A percentile compares a stretch with the other conserved stretches of the same genome.
phyloP scores from a whole-genome alignment of 345 rosid species.

The Gossypioides kirkii region DNA sequence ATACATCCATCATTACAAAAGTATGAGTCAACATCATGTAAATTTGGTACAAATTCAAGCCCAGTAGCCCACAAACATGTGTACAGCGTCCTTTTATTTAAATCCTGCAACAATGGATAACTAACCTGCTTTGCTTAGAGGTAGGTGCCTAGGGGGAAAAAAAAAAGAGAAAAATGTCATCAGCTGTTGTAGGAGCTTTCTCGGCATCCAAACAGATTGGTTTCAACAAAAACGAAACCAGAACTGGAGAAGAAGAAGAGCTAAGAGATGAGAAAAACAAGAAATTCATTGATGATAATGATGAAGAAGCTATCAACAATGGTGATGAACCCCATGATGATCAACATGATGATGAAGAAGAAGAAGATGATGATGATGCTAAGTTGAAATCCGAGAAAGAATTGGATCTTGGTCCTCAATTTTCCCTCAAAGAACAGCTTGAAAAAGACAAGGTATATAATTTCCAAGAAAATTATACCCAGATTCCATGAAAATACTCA shows the following conservation, averaged over 20 bases:
- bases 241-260: conserved; percentile 2
- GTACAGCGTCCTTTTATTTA: neutral
- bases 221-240: conserved; percentile 2
- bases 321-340: neutral
- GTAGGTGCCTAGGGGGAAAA: neutral
- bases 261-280: conserved; percentile 5
- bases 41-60: conserved; percentile 12
- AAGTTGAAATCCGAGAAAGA: conserved; percentile 22
- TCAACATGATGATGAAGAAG: neutral
- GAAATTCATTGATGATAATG: neutral
- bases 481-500: neutral
- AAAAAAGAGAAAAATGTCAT: neutral
- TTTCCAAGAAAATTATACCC: neutral
- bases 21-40: neutral
- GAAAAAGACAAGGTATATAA: conserved; percentile 39
- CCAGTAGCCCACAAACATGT: conserved; percentile 4
- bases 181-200: conserved; percentile 14
- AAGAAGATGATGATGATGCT: conserved; percentile 30
- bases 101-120: neutral
- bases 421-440: conserved; percentile 43
- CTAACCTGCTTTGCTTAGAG: neutral
- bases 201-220: conserved; percentile 14
- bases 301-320: neutral
- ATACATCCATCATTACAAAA: neutral
- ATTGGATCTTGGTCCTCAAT: conserved; percentile 34